Evolutionary conservation across 2,329 filamentous ascomycete genomes (phyloP), one percentile per base, ranked within the genome.

Genomic region (Colletotrichum caudatum): DNA sequence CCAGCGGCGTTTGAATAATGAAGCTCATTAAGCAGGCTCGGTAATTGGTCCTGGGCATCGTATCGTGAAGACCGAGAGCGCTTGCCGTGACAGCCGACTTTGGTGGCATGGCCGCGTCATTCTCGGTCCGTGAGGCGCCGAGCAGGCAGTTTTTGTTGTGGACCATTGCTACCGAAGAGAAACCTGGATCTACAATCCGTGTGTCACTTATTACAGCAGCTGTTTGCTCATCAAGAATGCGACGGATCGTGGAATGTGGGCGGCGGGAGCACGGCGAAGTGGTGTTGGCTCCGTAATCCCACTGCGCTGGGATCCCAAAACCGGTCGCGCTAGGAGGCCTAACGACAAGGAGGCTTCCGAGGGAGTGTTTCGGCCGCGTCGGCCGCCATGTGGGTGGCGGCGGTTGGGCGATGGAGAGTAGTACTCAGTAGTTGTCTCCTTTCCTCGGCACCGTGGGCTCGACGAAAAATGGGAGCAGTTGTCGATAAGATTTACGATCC

Each of bases 261-360:
- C 5, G 37, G 61, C 14, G 20, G 16, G 33, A 50, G 57, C 18
- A 37, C 58, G 58, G 50, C 46, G 51, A 51, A 51, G 48, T 4
- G n/a, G 26, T 18, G 29, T 35, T 35, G 53, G 54, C 33, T 56
- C 23, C 53, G 37, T 41, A 39, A 60, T 11, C 18, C 53, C 33
- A 54, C 7, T 20, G 46, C 20, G 39, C 69, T 14, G 16, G 57
- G 69, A n/a, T 69, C 59, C 37, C 69, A 60, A 64, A 71, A 71
- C 69, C 57, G 39, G 69, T 54, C 59, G 59, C 59, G 63, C 64
- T 53, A 69, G 64, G 62, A 60, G 48, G 57, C 35, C 20, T 58
- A 16, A n/a, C 9, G 39, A 37, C 5, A 29, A 29, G 29, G 29
- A 29, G 29, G 29, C 29, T 29, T 29, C 29, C 29, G 29, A 29